phyloP scores from a whole-genome alignment of 495 filamentous ascomycete genomes.

The Xylaria cubensis region DNA sequence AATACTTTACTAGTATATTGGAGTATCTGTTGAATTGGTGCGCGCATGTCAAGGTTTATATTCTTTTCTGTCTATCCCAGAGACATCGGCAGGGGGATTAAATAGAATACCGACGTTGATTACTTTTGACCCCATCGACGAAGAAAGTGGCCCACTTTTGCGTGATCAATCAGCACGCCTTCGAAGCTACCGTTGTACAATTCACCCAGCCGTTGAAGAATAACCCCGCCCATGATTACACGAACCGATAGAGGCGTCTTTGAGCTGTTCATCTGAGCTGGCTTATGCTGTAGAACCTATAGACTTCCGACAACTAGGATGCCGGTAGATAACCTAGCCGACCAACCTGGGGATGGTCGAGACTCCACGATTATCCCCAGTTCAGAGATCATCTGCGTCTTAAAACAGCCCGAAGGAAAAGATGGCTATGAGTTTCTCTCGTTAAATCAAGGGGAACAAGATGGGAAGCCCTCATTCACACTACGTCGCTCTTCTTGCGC shows the following conservation, averaged over 20 bases:
- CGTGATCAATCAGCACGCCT: constrained; percentile 7
- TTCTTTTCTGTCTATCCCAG: neutral
- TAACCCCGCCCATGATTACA: constrained; percentile 11
- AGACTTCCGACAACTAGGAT: neutral
- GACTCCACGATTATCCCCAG: neutral
- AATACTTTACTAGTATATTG: neutral
- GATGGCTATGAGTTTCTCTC: constrained; percentile 18
- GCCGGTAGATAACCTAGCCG: neutral
- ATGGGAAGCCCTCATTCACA: neutral
- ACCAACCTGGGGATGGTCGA: neutral
- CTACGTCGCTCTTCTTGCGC: neutral
- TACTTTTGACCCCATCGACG: neutral
- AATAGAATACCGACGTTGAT: neutral
- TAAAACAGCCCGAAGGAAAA: neutral
- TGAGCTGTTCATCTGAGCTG: neutral
- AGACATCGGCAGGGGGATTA: neutral
- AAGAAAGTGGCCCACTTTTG: constrained; percentile 4
- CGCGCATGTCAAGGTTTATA: neutral
- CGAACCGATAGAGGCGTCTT: neutral
- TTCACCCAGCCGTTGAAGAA: neutral
- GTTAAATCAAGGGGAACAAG: neutral
- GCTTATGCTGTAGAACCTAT: neutral
- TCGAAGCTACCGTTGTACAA: neutral
- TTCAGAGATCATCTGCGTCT: constrained; percentile 18
- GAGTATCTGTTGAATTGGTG: neutral